Percentiles rank a stretch among this genome's conserved stretches.
Conservation (phyloP, 1,139 yeast genomes). For the Sugiyamaella grinbergsii region DNA sequence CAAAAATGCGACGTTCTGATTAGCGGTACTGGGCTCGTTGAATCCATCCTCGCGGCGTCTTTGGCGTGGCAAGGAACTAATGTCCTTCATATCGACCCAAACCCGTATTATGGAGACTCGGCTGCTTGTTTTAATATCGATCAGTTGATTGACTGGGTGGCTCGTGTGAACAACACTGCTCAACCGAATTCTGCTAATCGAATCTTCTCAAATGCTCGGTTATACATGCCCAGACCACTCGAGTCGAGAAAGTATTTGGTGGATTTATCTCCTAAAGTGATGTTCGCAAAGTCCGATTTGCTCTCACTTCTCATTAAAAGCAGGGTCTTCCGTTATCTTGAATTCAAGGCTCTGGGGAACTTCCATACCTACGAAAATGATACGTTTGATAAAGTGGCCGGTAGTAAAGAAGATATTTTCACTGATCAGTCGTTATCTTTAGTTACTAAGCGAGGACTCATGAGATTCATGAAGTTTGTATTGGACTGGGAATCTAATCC, state of each 20-base stretch:
- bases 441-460: slow-evolving; percentile 76
- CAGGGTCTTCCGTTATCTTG: slow-evolving; percentile 86
- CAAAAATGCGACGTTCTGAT: slow-evolving; percentile 76
- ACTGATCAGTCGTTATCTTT: slow-evolving; percentile 81
- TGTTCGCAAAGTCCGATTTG: slow-evolving; percentile 87
- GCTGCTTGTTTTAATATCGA: slow-evolving; percentile 84
- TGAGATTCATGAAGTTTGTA: slow-evolving; percentile 91
- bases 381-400: slow-evolving; percentile 74
- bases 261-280: slow-evolving; percentile 83
- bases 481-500: slow-evolving; percentile 58
- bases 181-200: not conserved
- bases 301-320: slow-evolving; percentile 75
- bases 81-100: slow-evolving; percentile 84
- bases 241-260: slow-evolving; percentile 78
- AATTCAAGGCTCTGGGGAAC: slow-evolving; percentile 83
- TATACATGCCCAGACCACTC: slow-evolving; percentile 67
- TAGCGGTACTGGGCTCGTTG: slow-evolving; percentile 89
- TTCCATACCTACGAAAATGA: slow-evolving; percentile 94
- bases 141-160: slow-evolving; percentile 80
- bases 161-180: slow-evolving; percentile 49
- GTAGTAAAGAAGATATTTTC: slow-evolving; percentile 91
- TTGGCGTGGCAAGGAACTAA: slow-evolving; percentile 94
- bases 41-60: slow-evolving; percentile 89
- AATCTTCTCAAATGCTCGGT: slow-evolving; percentile 42
- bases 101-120: slow-evolving; percentile 84